Percentiles rank a stretch among this genome's conserved stretches.
Conservation (phyloP, 306 rosid genomes). For the Hippophae gyantsensis region DNA sequence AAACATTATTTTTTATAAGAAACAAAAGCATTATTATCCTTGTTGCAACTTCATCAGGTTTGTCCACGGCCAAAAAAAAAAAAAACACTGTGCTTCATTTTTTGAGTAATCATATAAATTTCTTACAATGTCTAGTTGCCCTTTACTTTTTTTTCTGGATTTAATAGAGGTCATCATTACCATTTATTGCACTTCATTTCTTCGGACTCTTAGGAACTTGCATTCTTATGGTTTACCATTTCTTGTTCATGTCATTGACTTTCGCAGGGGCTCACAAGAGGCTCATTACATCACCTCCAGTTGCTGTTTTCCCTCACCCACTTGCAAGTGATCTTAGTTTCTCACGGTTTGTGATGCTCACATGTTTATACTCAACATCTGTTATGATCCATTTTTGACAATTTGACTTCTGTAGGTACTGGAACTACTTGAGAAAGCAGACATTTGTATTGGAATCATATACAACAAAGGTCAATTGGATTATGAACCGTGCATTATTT, state of each 20-base stretch:
- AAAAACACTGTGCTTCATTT: no score
- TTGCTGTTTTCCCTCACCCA: conserved; percentile 97
- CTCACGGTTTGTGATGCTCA: conserved; percentile 54
- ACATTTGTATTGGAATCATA: conserved; percentile 97
- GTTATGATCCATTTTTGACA: conserved; percentile 11
- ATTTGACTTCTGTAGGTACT: conserved; percentile 49
- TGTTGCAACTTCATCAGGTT: no score
- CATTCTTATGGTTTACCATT: no score
- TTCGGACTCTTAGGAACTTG: no score
- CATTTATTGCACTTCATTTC: no score
- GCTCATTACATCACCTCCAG: conserved; percentile 88
- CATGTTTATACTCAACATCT: conserved; percentile 6
- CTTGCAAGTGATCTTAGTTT: conserved; percentile 93
- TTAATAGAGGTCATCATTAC: no score
- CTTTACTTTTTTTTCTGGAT: no score
- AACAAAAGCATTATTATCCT: no score
- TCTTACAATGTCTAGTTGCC: no score
- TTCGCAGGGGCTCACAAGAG: conserved; percentile 78
- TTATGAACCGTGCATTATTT: conserved; percentile 93
- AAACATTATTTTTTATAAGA: no score
- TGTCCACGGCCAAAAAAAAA: no score
- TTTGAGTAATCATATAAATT: no score
- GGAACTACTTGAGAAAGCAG: conserved; percentile 99
- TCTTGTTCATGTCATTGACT: conserved; percentile 9
- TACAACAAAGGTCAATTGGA: conserved; percentile 61